A percentile compares a stretch with the other conserved stretches of the same genome.
Conservation (phyloP, 2,329 filamentous ascomycete genomes). For the Penicillium sp. region DNA sequence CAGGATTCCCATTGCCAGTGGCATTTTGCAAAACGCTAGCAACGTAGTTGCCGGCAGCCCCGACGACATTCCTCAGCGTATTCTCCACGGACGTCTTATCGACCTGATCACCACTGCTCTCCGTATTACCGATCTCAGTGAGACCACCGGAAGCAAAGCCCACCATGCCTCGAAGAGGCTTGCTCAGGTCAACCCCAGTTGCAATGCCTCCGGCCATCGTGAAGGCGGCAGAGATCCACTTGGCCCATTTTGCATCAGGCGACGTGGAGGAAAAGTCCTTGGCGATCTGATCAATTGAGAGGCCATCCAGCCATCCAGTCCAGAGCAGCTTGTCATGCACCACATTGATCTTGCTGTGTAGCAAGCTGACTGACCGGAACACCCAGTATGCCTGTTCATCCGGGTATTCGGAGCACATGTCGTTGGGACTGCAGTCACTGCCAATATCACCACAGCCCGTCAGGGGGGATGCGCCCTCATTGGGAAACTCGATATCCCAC, state of each 20-base stretch:
- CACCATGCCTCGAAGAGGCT: constrained; percentile 2
- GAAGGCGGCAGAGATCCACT: constrained; percentile 5
- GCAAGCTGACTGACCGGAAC: not conserved
- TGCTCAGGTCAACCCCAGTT: not conserved
- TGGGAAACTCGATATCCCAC: constrained; percentile 1
- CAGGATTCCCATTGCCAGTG: constrained; percentile 1
- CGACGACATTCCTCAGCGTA: constrained; percentile 2
- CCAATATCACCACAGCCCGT: constrained; percentile 1
- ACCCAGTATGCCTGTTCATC: constrained; percentile 1
- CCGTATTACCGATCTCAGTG: not conserved
- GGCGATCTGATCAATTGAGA: constrained; percentile 6
- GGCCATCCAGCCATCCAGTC: constrained; percentile 4
- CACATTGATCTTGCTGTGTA: constrained; percentile 2
- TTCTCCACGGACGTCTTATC: constrained; percentile 1
- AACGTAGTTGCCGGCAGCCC: constrained; percentile 3
- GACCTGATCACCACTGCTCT: not conserved
- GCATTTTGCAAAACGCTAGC: constrained; percentile 1
- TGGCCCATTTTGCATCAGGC: not conserved
- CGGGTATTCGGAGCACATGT: constrained; percentile 3
- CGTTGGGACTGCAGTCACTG: constrained; percentile 1
- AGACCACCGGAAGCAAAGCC: constrained; percentile 2
- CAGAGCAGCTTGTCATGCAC: constrained; percentile 2
- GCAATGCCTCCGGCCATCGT: constrained; percentile 2
- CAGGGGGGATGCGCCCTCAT: constrained; percentile 3
- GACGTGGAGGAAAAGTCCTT: constrained; percentile 2